Percentiles rank a stretch among this genome's conserved stretches.
Evolutionary conservation across 371 early-diverging fungal species (phyloP).

Genomic region (Neoconidiobolus thromboides): DNA sequence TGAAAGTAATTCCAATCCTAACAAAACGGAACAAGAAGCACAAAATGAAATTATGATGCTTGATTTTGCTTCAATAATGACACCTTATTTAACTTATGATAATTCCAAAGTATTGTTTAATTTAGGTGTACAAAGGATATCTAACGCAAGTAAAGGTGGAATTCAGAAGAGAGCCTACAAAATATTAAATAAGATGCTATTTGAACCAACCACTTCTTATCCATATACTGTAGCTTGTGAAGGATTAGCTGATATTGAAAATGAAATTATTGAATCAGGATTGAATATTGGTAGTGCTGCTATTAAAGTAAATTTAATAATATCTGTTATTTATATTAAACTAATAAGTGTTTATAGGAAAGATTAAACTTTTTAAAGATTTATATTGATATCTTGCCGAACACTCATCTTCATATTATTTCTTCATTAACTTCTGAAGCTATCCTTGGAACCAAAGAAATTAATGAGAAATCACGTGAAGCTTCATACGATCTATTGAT

Average conservation of each 20-base stretch:
- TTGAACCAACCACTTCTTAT: no score
- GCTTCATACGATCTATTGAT: constrained; percentile 71
- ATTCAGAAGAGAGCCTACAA: constrained; percentile 92
- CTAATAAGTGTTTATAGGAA: constrained; percentile 13
- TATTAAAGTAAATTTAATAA: not conserved
- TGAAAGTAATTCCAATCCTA: no score
- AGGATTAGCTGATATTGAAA: constrained; percentile 13
- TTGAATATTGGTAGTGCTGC: not conserved
- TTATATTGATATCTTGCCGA: constrained; percentile 27
- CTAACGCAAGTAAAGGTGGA: constrained; percentile 6
- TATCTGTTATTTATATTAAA: not conserved
- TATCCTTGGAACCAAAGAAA: constrained; percentile 82
- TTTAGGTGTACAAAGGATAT: no score
- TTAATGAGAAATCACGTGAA: constrained; percentile 68
- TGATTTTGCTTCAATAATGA: constrained; percentile 52
- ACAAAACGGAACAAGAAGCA: not conserved
- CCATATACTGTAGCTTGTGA: no score
- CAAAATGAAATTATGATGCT: constrained; percentile 55
- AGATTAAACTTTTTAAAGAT: constrained; percentile 38
- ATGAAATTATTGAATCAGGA: constrained; percentile 13
- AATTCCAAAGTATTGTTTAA: constrained; percentile 31
- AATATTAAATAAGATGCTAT: constrained; percentile 38
- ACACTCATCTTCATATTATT: constrained; percentile 54
- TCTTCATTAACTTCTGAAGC: constrained; percentile 75
- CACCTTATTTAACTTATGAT: constrained; percentile 40